Base-by-base conservation (phyloP, 768 basidiomycete species). In the Boletus rex-veris region DNA sequence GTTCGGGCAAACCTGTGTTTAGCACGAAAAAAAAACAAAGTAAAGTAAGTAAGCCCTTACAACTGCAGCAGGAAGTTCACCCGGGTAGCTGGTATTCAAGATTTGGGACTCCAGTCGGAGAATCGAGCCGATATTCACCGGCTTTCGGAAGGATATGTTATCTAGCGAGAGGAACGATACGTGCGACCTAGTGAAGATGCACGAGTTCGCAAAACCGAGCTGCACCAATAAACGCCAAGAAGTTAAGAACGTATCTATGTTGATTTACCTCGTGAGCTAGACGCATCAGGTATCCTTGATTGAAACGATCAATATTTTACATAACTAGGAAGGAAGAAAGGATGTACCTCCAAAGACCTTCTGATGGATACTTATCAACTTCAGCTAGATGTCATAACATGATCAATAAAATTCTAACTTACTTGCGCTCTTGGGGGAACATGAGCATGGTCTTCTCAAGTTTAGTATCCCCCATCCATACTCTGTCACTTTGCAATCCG, bases 351-450 rank as follows among this genome's bases (percentile, higher is more conserved):
- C 89, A 61, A 92, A 93, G 14, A 92, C 76, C 66, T 92, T 92
- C 53, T 86, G 84, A 64, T 92, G 90, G 4, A 92, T 78, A 58
- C 87, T 89, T 49, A 4, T 46, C 15, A 12, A 48, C 18, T 40
- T 55, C 14, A 58, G 33, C 18, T 42, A 12, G 19, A 38, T 3
- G 4, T 31, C 26, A 36, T 45, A 12, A 19, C 37, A 46, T 3
- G 21, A 43, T 14, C 2, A n/a, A 35, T n/a, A 53, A n/a, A 10
- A 37, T 45, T 44, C 2, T 3, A 6, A 72, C 83, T 64, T 54
- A 88, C 87, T 91, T 92, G 63, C 88, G 78, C 64, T 90, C 88
- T 71, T 91, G 90, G 0, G 89, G 90, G 65, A 90, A 90, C 87
- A 91, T 90, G 28, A 90, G 71, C 77, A 88, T 79, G 19, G 78